Evolutionary conservation across 768 basidiomycete species (phyloP).

Genomic region (Lactarius hengduanensis): DNA sequence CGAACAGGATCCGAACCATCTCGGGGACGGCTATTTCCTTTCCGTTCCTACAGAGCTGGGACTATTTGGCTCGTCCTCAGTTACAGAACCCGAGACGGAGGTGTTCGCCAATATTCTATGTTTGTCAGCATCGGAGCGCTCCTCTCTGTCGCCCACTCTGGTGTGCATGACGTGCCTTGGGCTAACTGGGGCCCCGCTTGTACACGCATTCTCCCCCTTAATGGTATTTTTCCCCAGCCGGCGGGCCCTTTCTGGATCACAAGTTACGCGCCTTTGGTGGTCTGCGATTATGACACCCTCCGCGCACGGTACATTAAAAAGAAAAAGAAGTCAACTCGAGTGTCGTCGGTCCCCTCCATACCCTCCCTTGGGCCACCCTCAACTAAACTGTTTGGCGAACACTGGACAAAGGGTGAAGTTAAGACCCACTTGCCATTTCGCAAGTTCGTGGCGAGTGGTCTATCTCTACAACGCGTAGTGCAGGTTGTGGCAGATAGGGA

Average conservation of each 20-base stretch:
- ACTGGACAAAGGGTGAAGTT: slow-evolving; percentile 8
- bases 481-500: slow-evolving; percentile 18
- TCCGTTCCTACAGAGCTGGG: slow-evolving; percentile 15
- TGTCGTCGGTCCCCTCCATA: background rate
- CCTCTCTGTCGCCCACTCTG: background rate
- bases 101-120: background rate
- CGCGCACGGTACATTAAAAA: background rate
- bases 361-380: slow-evolving; percentile 1
- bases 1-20: background rate
- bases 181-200: slow-evolving; percentile 15
- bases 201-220: background rate
- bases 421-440: slow-evolving; percentile 18
- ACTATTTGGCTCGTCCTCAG: slow-evolving; percentile 5
- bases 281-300: slow-evolving; percentile 16
- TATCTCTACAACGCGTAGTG: background rate
- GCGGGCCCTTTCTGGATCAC: slow-evolving; percentile 20
- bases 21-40: slow-evolving; percentile 12
- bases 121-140: slow-evolving; percentile 8
- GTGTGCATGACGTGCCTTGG: slow-evolving; percentile 3
- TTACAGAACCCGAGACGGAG: background rate
- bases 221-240: background rate
- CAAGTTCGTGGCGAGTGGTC: slow-evolving; percentile 8
- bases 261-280: slow-evolving; percentile 6
- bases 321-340: background rate
- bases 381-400: background rate